A percentile compares a stretch with the other conserved stretches of the same genome.
Conservation (phyloP, 441 rosid species). For the Melastoma candidum region DNA sequence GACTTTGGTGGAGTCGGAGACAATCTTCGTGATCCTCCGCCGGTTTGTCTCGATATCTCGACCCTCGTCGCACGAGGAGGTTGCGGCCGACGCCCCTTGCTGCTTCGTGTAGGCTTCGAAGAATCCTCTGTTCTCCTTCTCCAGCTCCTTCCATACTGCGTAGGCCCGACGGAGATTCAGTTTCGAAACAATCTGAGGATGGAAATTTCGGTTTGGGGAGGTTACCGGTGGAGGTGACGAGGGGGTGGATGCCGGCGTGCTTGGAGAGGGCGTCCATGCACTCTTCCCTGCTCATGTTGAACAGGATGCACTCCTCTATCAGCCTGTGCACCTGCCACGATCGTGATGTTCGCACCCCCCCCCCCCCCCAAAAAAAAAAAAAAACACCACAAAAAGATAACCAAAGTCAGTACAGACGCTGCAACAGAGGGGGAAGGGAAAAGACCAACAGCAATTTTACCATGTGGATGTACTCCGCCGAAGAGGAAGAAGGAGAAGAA, state of each 20-base stretch:
- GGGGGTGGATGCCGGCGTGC: constrained; percentile 74
- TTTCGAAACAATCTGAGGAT: not conserved
- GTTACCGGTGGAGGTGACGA: constrained; percentile 75
- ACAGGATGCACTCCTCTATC: constrained; percentile 75
- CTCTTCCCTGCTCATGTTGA: constrained; percentile 87
- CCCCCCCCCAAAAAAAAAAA: no score
- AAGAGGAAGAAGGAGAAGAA: constrained; percentile 37
- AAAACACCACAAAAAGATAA: no score
- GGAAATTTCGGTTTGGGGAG: not conserved
- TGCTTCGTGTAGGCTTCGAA: constrained; percentile 50
- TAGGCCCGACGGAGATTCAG: not conserved
- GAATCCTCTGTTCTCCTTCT: constrained; percentile 84
- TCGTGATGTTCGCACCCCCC: not conserved
- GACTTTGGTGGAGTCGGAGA: constrained; percentile 21
- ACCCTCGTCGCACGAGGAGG: constrained; percentile 3
- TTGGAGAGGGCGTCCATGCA: constrained; percentile 88
- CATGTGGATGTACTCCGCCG: constrained; percentile 45
- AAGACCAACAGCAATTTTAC: constrained; percentile 18
- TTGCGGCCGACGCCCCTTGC: constrained; percentile 16
- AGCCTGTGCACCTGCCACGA: constrained; percentile 70
- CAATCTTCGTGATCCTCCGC: constrained; percentile 30
- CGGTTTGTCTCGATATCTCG: constrained; percentile 25
- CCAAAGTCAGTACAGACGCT: not conserved
- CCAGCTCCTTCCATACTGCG: constrained; percentile 85
- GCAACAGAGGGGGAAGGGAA: not conserved